Base-by-base conservation (phyloP, 495 filamentous ascomycete species). In the Penicillium flavigenum region DNA sequence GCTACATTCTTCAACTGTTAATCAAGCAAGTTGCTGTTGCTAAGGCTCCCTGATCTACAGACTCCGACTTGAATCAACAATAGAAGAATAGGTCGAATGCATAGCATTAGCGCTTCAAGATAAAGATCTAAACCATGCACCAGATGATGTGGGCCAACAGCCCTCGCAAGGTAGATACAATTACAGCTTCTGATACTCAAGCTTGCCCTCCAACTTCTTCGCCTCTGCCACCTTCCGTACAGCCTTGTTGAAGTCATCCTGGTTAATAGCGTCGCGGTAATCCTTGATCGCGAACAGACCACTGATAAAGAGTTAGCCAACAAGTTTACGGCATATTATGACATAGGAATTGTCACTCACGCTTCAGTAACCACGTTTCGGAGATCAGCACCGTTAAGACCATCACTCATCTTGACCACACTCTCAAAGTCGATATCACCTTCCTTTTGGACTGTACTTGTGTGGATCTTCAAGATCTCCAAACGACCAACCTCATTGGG, bases 381-480 rank as follows among this genome's bases (percentile, higher is more conserved):
- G 69, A 99, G 76, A 84, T 99, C 95, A 22, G 95, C 95, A 64
- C 95, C 95, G 75, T 99, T 99, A 39, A 98, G 81, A 39, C 92
- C 91, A 66, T 99, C 95, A 64, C 90, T 95, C 95, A 99, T 99
- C 83, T 99, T 99, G 68, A 99, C 95, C 31, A 99, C 90, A 66
- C 91, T 96, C 82, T 99, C 95, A 69, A 95, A 98, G 75, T 99
- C 95, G 70, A 99, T 93, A 61, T 99, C 95, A 8, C 94, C 94
- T 49, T 98, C 94, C 47, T 89, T 83, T 42, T 88, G 81, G 16
- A 98, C 95, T 50, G 87, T 85, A 43, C 84, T 85, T 12, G 95
- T 84, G 69, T 99, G 95, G 60, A 99, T 99, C 85, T 99, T 99
- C 72, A 99, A 79, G 76, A 99, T 97, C 77, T 99, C 95, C 61